Evolutionary conservation across 192 early-diverging fungal species (phyloP).

Genomic region (Kickxella alabastrina): DNA sequence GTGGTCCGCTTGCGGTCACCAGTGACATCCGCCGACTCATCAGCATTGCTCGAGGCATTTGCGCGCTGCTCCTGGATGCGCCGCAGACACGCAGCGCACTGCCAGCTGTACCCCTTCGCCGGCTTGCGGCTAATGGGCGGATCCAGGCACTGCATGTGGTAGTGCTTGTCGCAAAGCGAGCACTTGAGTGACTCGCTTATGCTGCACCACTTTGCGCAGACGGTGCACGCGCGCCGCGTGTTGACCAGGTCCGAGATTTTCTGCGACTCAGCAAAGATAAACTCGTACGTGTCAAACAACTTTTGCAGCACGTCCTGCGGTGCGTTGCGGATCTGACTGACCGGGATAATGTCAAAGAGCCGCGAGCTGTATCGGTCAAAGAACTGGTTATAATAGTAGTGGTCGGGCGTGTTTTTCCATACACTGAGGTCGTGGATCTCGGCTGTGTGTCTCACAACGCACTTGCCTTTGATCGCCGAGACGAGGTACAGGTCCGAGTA

Average conservation of each 20-base stretch:
- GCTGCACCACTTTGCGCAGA: conserved; percentile 70
- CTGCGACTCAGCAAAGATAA: conserved; percentile 81
- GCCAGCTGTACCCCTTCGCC: conserved; percentile 83
- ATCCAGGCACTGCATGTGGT: conserved; percentile 79
- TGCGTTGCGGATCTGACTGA: conserved; percentile 72
- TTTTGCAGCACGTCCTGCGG: conserved; percentile 67
- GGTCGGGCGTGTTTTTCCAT: conserved; percentile 56
- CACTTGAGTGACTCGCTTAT: conserved; percentile 70
- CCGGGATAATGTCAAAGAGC: conserved; percentile 82
- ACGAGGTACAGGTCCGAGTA: conserved; percentile 82
- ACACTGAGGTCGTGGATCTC: conserved; percentile 33
- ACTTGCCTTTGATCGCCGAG: conserved; percentile 76
- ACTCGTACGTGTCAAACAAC: conserved; percentile 68
- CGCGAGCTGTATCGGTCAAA: conserved; percentile 89
- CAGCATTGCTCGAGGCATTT: conserved; percentile 5
- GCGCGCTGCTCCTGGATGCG: conserved; percentile 32
- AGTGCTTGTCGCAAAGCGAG: conserved; percentile 67
- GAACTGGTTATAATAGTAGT: conserved; percentile 84
- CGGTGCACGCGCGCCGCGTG: conserved; percentile 62
- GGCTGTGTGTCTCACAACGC: conserved; percentile 61
- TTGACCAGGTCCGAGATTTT: conserved; percentile 73
- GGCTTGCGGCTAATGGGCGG: conserved; percentile 74
- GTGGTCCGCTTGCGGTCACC: conserved; percentile 37
- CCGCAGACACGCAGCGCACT: conserved; percentile 69
- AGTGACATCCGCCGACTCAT: background rate